Base-by-base conservation (phyloP, 306 rosid genomes). In the Fagus crenata region DNA sequence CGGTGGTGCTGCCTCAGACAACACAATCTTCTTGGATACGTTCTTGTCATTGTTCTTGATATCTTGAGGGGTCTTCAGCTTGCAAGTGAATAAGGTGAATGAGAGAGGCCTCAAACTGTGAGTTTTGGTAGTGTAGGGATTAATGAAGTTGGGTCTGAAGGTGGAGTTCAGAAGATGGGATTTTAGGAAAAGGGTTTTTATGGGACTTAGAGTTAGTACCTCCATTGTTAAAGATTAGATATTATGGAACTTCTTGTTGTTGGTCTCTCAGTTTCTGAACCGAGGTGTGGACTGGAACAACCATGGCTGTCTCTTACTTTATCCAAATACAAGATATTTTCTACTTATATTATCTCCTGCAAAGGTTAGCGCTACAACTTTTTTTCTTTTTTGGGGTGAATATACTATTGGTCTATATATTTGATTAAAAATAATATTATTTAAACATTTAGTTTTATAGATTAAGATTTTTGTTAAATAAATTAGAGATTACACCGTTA, bases 1-100 rank as follows among this genome's bases (percentile, higher is more conserved):
- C 59, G 97, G 96, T 51, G 97, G 96, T 12, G 84, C 80, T n/a
- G 60, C 78, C 77, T 95, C 93, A 6, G 97, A 89, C 31, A 90
- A 85, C 49, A 90, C 72, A 78, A 95, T 95, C 90, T 87, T 89
- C 87, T 87, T 89, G 53, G 84, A 13, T 14, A 84, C 72, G 2
- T 61, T 67, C 31, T 74, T 86, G 61, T 71, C 81, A 33, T 78
- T 85, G 81, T 73, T 84, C 75, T 84, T 74, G 55, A 80, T 75
- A n/a, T 84, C 90, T 61, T 56, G 93, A 60, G 93, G 83, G 36
- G 78, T 79, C 81, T 88, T 89, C 6, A 86, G 78, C 77, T 79
- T 78, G 59, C 89, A 90, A 61, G 40, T 79, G 81, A 81, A 2
- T 43, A 43, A 36, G 73, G 88, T 56, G 77, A 87, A 54, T 56